Conservation (phyloP, 2,329 filamentous ascomycete species). For the Xylaria arbuscula region DNA sequence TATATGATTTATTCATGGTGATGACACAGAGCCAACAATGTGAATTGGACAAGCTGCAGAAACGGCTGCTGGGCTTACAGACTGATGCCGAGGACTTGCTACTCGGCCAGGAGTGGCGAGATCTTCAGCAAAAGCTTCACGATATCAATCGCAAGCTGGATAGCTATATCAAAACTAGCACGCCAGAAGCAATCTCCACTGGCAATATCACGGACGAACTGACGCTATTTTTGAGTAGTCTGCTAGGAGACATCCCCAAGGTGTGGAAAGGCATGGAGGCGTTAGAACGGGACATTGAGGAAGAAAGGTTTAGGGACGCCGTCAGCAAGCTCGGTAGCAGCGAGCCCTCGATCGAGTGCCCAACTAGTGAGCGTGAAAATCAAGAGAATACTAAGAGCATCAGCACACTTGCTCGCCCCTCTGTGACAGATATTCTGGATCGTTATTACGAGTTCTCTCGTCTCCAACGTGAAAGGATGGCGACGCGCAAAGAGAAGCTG, state of each 20-base stretch:
- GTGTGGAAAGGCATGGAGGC: conserved; percentile 5
- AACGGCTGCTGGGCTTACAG: conserved; percentile 10
- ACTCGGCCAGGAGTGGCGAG: conserved; percentile 5
- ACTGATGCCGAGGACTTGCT: conserved; percentile 7
- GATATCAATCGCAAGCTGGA: conserved; percentile 15
- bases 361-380: background rate
- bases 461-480: conserved; percentile 20
- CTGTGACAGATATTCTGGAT: conserved; percentile 14
- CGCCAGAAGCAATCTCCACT: background rate
- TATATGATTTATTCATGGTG: conserved; percentile 21
- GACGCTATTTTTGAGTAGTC: conserved; percentile 2
- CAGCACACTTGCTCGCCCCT: background rate
- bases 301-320: background rate
- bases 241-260: conserved; percentile 1
- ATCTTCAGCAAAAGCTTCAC: conserved; percentile 21
- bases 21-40: conserved; percentile 25
- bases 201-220: conserved; percentile 19
- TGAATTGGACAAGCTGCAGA: conserved; percentile 27
- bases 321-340: background rate
- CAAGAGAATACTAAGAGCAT: background rate
- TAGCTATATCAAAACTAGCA: conserved; percentile 9
- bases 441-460: conserved; percentile 21
- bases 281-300: background rate
- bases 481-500: conserved; percentile 21
- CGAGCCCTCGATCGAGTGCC: background rate